Base-by-base conservation (phyloP, 176 grass and related monocot species). In the Aechmea fasciata region DNA sequence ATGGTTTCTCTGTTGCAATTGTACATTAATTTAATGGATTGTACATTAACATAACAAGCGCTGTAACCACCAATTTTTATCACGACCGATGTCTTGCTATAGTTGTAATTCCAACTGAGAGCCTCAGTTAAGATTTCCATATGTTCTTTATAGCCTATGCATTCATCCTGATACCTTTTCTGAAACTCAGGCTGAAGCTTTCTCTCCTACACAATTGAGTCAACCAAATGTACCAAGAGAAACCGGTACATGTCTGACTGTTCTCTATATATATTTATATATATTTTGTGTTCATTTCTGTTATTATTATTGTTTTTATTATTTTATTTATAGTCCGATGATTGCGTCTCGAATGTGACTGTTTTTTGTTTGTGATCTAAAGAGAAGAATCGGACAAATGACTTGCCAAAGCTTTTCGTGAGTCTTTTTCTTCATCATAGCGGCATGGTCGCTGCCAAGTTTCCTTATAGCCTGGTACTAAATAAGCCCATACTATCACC, bases 401-500 rank as follows among this genome's bases (percentile, higher is more conserved):
- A 70, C 64, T 57, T 2, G n/a, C 26, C 71, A 15, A 92, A 85
- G 71, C 62, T 85, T 64, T 73, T 67, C 57, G 63, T 92, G 25
- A 79, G 76, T 75, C 67, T 96, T 81, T 92, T 77, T 79, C 67
- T 87, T 72, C 93, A 92, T 83, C 67, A 76, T 50, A 87, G 73
- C 28, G 81, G 89, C 77, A n/a, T 70, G 55, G 83, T 92, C 25
- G 89, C 85, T 55, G 88, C 81, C 0, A 96, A 74, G 69, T 96
- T 92, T 63, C 71, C 71, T 14, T 96, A 96, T 51, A 64, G 89
- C 54, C 76, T 67, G 73, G 93, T 96, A 81, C 10, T 62, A 18
- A 9, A 59, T 41, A 6, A 7, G 33, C 33, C 7, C 33, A 41
- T 41, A 7, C 33, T 8, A n/a, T 20, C 13, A 15, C 9, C 54